Base-by-base conservation (phyloP, 2,329 filamentous ascomycete species). In the Ascochyta fabae region DNA sequence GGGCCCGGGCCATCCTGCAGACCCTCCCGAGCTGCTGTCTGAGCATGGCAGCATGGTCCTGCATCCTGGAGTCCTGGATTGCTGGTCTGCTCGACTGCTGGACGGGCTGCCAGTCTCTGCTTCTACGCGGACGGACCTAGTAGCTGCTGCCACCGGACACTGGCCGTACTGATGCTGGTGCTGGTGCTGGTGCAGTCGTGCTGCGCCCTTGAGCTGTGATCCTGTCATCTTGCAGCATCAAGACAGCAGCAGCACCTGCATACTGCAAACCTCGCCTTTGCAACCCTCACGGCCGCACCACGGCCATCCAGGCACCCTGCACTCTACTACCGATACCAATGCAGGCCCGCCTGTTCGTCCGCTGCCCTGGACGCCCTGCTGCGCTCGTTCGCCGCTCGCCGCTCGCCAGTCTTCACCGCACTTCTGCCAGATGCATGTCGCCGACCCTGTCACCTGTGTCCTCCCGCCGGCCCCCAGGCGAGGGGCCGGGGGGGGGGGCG, bases 1-100 rank as follows among this genome's bases (percentile, higher is more conserved):
- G 43, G 39, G 61, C 51, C 43, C 60, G 59, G 53, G 56, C 64
- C 52, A 59, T 48, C 48, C 59, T 61, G 62, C 53, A 64, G 51
- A 59, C 61, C 61, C 54, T 57, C 42, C 49, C 56, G 13, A 23
- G 26, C 40, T 41, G 55, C 53, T 59, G 59, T 53, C 62, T 58
- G 50, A 19, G 19, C 19, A 19, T 19, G 19, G 19, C 3, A 19
- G 19, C 19, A 19, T 19, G 19, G 19, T 19, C 19, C 19, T 19
- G 19, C 19, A 19, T 19, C 19, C 19, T 19, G 45, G 19, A 45
- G 10, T 43, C 38, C 35, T 34, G 42, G 9, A 29, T 12, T 13
- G 9, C 12, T 13, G 29, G 29, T 13, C 29, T 4, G 12, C 29
- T 26, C 6, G 24, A 15, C 29, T 13, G 29, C 29, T 19, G 19